A percentile compares a stretch with the other conserved stretches of the same genome.
These are phyloP conservation scores for Colletotrichum sidae DNA, from an alignment of 2,329 filamentous ascomycete genomes.

Conservation along the genomic window DNA sequence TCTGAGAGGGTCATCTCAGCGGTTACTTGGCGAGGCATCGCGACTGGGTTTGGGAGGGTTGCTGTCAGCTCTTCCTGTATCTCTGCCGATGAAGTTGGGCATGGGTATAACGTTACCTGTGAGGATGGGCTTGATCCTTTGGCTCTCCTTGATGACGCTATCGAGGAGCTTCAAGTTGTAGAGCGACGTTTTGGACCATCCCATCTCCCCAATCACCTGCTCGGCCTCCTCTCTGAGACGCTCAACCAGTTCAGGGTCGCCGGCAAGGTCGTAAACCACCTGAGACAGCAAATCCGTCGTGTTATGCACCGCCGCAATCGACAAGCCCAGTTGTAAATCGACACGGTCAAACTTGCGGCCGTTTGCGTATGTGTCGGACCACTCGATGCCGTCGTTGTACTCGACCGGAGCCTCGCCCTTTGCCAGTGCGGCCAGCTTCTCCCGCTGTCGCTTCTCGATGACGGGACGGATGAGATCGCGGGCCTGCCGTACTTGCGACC, in stretches of 20 bases:
- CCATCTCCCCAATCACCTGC: slow-evolving; percentile 47
- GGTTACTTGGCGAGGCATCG: not conserved
- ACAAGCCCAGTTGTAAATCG: slow-evolving; percentile 81
- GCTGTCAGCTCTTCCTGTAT: not conserved
- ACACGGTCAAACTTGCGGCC: slow-evolving; percentile 57
- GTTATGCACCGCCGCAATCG: slow-evolving; percentile 65
- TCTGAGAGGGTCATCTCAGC: not conserved
- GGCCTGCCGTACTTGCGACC: slow-evolving; percentile 51
- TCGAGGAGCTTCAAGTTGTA: slow-evolving; percentile 54
- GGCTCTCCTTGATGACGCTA: slow-evolving; percentile 54
- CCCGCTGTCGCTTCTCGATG: not conserved
- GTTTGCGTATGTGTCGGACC: not conserved
- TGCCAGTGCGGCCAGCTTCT: not conserved
- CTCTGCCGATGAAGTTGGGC: not conserved
- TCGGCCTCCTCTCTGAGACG: slow-evolving; percentile 55
- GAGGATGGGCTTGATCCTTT: slow-evolving; percentile 38
- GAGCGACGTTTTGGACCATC: slow-evolving; percentile 49
- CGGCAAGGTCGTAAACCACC: slow-evolving; percentile 52
- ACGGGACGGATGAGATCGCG: not conserved
- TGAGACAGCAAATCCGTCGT: slow-evolving; percentile 51
- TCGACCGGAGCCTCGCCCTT: not conserved
- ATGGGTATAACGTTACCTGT: not conserved
- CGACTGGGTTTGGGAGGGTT: not conserved
- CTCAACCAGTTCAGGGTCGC: slow-evolving; percentile 53
- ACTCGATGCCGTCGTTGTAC: not conserved